Evolutionary conservation across 805 yeast species (phyloP).

Genomic region (Hanseniaspora hatyaiensis): DNA sequence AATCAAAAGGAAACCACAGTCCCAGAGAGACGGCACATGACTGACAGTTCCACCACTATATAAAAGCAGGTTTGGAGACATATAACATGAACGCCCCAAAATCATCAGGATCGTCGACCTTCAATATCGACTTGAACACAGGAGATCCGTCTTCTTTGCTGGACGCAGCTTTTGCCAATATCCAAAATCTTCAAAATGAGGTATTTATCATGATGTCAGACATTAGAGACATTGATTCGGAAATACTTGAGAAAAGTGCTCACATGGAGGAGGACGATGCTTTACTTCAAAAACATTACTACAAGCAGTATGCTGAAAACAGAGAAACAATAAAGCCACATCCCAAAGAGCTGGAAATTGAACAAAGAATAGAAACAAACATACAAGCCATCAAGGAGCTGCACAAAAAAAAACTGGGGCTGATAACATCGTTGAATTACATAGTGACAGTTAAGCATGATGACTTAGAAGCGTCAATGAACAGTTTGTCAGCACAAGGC

Average conservation of each 20-base stretch:
- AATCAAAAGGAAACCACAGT: no score
- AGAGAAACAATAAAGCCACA: conserved; percentile 13
- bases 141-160: conserved; percentile 88
- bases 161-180: conserved; percentile 58
- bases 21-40: no score
- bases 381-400: not conserved
- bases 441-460: conserved; percentile 9
- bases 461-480: conserved; percentile 17
- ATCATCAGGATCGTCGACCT: conserved; percentile 1
- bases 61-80: no score
- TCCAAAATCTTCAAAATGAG: conserved; percentile 81
- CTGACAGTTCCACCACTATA: no score
- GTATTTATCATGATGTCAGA: conserved; percentile 71
- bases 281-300: conserved; percentile 12
- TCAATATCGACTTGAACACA: conserved; percentile 4
- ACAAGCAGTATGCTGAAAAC: conserved; percentile 14
- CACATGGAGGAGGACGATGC: conserved; percentile 15
- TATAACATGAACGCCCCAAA: no score
- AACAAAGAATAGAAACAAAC: conserved; percentile 7
- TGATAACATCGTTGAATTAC: conserved; percentile 14
- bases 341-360: conserved; percentile 12
- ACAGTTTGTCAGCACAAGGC: conserved; percentile 22
- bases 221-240: conserved; percentile 51
- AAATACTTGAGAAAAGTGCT: conserved; percentile 16
- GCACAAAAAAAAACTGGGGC: not conserved